Evolutionary conservation across 2,329 filamentous ascomycete species (phyloP).

Genomic region (Ceratocystis colombiana): DNA sequence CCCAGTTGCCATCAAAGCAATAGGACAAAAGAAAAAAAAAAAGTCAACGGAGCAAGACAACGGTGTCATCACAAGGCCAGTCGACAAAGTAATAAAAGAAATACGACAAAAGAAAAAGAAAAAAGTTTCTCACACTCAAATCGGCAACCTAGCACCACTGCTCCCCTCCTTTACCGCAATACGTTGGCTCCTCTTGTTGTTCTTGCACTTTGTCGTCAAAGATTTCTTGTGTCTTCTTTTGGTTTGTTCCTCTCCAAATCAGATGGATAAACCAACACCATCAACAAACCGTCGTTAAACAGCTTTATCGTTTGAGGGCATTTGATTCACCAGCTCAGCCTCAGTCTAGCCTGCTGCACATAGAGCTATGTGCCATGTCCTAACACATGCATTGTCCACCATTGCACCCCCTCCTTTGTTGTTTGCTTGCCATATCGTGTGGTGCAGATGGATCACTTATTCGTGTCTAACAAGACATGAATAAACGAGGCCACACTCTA

Average conservation of each 20-base stretch:
- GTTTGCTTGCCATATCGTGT: background rate
- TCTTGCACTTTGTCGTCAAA: slow-evolving; percentile 6
- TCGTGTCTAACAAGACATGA: slow-evolving; percentile 11
- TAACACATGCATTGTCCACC: background rate
- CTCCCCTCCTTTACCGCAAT: background rate
- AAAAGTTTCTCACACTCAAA: slow-evolving; percentile 10
- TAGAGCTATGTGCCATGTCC: background rate
- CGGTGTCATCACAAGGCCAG: background rate
- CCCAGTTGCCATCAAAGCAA: slow-evolving; percentile 2
- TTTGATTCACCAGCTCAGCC: slow-evolving; percentile 13
- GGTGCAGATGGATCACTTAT: background rate
- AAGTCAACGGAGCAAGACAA: background rate
- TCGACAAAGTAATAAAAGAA: background rate
- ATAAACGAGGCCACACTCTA: slow-evolving; percentile 9
- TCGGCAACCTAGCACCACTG: too few relatives aligned
- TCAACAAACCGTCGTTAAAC: background rate
- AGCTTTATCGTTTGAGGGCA: background rate
- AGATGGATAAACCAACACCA: slow-evolving; percentile 5
- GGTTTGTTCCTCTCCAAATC: background rate
- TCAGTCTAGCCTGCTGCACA: background rate
- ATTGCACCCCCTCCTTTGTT: background rate
- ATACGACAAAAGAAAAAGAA: slow-evolving; percentile 6
- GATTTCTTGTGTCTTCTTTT: background rate
- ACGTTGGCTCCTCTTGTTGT: background rate
- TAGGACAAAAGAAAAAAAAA: slow-evolving; percentile 1